Conservation (phyloP, 345 rosid species). For the Chamaenerion angustifolium region DNA sequence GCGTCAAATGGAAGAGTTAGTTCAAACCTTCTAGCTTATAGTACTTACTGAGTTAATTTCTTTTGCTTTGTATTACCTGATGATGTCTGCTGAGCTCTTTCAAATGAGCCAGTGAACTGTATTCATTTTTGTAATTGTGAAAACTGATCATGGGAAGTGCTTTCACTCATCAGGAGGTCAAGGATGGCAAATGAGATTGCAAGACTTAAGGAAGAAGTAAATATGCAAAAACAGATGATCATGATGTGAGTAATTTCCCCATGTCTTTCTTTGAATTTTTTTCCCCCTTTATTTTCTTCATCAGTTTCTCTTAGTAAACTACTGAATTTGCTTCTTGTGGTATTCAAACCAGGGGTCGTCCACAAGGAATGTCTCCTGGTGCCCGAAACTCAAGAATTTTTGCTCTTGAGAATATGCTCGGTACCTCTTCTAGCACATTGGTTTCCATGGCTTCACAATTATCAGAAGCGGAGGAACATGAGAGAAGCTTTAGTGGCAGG, state of each 20-base stretch:
- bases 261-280: background rate
- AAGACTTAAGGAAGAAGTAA: constrained; percentile 65
- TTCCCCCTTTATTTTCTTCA: too few species aligned
- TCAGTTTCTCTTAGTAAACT: too few species aligned
- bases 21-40: constrained; percentile 1
- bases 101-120: too few species aligned
- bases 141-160: too few species aligned
- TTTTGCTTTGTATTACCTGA: too few species aligned
- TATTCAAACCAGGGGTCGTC: constrained; percentile 30
- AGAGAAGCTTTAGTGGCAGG: constrained; percentile 66
- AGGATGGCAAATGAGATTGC: constrained; percentile 84
- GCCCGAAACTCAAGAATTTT: constrained; percentile 87
- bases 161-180: constrained; percentile 53
- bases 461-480: constrained; percentile 98
- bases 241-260: constrained; percentile 31
- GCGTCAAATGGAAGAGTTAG: constrained; percentile 93
- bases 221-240: constrained; percentile 37
- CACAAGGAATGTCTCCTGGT: constrained; percentile 78
- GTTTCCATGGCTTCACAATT: constrained; percentile 97
- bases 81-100: too few species aligned
- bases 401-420: constrained; percentile 94
- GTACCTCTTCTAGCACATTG: constrained; percentile 66
- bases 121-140: too few species aligned
- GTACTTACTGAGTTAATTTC: too few species aligned
- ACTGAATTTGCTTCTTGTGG: too few species aligned